phyloP scores from a whole-genome alignment of 1,284 basidiomycete species.

The Pulveroboletus sp. region DNA sequence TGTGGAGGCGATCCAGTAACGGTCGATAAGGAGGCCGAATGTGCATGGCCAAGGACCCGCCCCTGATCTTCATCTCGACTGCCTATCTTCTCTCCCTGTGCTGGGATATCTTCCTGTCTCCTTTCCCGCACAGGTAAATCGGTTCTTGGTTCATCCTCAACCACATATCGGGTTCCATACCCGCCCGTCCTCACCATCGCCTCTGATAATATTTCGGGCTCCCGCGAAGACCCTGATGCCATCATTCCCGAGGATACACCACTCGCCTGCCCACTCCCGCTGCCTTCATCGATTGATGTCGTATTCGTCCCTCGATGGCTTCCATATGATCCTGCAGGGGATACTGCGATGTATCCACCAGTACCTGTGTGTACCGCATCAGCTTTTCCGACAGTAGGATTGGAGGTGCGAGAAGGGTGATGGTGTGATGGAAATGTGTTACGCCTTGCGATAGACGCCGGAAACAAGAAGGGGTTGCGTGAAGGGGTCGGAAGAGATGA shows the following conservation, averaged over 20 bases:
- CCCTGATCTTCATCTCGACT: neutral
- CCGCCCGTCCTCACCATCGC: neutral
- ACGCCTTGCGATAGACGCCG: neutral
- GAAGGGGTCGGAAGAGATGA: slow-evolving; percentile 1
- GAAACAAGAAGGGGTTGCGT: neutral
- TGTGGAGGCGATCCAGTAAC: slow-evolving; percentile 26
- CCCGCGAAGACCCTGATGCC: slow-evolving; percentile 16
- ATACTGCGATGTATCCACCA: slow-evolving; percentile 18
- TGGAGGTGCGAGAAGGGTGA: neutral
- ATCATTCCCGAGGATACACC: slow-evolving; percentile 23
- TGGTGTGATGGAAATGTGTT: neutral
- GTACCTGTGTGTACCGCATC: slow-evolving; percentile 16
- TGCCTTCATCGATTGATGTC: slow-evolving; percentile 19
- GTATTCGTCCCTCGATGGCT: slow-evolving; percentile 20
- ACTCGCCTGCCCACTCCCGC: slow-evolving; percentile 14
- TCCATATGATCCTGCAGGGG: slow-evolving; percentile 28
- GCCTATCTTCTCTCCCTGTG: neutral
- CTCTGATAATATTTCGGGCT: slow-evolving; percentile 1
- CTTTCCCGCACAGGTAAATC: slow-evolving; percentile 3
- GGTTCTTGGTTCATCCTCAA: neutral
- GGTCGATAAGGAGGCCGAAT: slow-evolving; percentile 33
- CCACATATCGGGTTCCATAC: neutral
- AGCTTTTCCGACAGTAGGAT: slow-evolving; percentile 10
- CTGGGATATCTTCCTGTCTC: neutral
- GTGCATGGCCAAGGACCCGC: slow-evolving; percentile 7